Conservation (phyloP, 2,329 filamentous ascomycete genomes). For the Acarospora socialis region DNA sequence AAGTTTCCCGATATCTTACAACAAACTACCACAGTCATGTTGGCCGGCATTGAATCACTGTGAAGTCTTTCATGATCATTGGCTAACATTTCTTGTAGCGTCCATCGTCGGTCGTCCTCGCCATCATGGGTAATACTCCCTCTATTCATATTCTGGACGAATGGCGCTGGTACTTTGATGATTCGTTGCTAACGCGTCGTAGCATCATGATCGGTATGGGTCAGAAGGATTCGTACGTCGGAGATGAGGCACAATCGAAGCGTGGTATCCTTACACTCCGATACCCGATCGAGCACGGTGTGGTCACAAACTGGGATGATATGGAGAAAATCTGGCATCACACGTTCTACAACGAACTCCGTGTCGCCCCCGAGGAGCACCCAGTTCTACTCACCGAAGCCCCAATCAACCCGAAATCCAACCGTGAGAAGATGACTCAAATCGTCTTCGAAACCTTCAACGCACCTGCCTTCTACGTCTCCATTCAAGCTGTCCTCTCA, state of each 20-base stretch:
- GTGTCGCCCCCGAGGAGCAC: conserved; percentile 99
- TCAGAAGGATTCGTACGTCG: conserved; percentile 99
- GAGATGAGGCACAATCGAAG: conserved; percentile 99
- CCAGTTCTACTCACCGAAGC: conserved; percentile 97
- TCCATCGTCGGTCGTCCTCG: conserved; percentile 99
- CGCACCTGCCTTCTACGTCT: conserved; percentile 99
- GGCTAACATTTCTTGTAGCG: conserved; percentile 40
- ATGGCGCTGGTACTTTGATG: too few relatives aligned
- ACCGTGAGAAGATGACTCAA: conserved; percentile 99
- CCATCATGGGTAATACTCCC: conserved; percentile 99
- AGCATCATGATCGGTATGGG: conserved; percentile 99
- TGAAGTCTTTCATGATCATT: conserved; percentile 16
- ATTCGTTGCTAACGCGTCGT: conserved; percentile 18
- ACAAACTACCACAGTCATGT: too few relatives aligned
- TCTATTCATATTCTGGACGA: too few relatives aligned
- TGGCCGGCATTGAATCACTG: too few relatives aligned
- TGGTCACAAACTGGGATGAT: conserved; percentile 99
- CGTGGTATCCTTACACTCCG: conserved; percentile 99
- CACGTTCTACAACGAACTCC: conserved; percentile 99
- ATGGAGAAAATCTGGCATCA: conserved; percentile 99
- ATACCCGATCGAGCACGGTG: conserved; percentile 99
- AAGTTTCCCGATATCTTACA: too few relatives aligned
- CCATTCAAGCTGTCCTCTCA: conserved; percentile 97
- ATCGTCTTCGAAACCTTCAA: conserved; percentile 99
- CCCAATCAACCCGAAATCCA: conserved; percentile 99